Percentiles rank a stretch among this genome's conserved stretches.
Conservation (phyloP, 345 rosid genomes). For the Kernera saxatilis region DNA sequence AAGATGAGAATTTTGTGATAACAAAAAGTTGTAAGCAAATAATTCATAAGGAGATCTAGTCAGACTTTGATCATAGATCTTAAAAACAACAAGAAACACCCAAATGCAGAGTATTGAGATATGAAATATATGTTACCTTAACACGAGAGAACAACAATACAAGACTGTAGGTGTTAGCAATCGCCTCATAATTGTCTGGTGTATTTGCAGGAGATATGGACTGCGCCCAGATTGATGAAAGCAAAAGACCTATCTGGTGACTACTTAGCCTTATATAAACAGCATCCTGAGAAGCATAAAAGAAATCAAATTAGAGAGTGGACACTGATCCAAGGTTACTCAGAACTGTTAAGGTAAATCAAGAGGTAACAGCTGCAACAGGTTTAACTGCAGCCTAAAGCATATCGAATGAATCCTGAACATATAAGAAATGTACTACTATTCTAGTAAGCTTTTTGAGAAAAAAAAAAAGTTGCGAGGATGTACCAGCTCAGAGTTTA, state of each 20-base stretch:
- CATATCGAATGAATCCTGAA: background rate
- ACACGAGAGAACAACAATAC: slow-evolving; percentile 82
- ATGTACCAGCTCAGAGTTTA: slow-evolving; percentile 28
- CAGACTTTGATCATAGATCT: background rate
- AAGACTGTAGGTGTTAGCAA: slow-evolving; percentile 88
- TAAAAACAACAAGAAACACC: slow-evolving; percentile 5
- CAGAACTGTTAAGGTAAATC: background rate
- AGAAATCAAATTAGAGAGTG: slow-evolving; percentile 17
- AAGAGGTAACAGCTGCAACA: background rate
- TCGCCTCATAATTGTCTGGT: slow-evolving; percentile 89
- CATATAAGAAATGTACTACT: background rate
- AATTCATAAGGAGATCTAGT: background rate
- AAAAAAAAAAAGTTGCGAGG: background rate
- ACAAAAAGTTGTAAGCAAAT: background rate
- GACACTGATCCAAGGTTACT: slow-evolving; percentile 1
- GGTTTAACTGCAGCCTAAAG: background rate
- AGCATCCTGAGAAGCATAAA: slow-evolving; percentile 45
- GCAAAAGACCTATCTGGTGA: slow-evolving; percentile 86
- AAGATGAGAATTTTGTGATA: slow-evolving; percentile 1
- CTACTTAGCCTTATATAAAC: slow-evolving; percentile 76
- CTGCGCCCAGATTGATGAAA: slow-evolving; percentile 92
- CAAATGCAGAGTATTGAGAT: background rate
- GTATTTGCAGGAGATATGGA: slow-evolving; percentile 80
- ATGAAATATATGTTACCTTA: slow-evolving; percentile 51
- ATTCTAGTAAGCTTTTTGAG: background rate